These are phyloP conservation scores for Sanghuangporus sanghuang DNA, from an alignment of 1,284 basidiomycete genomes.

Conservation along the genomic window DNA sequence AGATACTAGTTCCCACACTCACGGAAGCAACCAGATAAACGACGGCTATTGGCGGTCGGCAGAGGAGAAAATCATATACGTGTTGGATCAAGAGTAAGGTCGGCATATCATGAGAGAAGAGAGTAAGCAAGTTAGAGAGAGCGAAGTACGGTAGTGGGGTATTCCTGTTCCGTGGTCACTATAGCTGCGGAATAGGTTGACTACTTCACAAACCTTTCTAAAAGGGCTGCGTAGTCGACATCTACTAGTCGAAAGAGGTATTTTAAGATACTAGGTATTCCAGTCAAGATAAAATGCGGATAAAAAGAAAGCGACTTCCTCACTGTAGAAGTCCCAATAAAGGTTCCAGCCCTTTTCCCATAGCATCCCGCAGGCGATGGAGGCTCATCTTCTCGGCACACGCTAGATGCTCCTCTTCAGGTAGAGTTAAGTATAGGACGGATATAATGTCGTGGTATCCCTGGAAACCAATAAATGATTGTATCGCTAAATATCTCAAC, in stretches of 20 bases:
- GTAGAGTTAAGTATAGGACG: constrained; percentile 80
- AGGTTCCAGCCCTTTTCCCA: constrained; percentile 82
- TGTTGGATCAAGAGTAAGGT: constrained; percentile 81
- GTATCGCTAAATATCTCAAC: neutral
- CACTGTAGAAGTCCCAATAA: constrained; percentile 80
- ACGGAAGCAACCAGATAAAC: constrained; percentile 85
- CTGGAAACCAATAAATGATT: constrained; percentile 30
- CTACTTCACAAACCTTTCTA: constrained; percentile 52
- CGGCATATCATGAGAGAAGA: constrained; percentile 89
- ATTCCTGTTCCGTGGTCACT: constrained; percentile 29
- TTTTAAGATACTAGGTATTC: constrained; percentile 27
- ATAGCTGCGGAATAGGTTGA: neutral
- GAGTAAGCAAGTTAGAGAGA: constrained; percentile 83
- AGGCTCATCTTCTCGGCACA: constrained; percentile 73
- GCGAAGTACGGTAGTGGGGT: constrained; percentile 82
- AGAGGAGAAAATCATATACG: constrained; percentile 83
- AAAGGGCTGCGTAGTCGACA: constrained; percentile 58
- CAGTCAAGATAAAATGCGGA: constrained; percentile 4
- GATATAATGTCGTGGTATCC: constrained; percentile 93
- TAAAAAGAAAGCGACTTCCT: constrained; percentile 17
- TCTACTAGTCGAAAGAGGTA: constrained; percentile 69
- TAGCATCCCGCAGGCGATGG: constrained; percentile 81
- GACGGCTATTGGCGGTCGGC: constrained; percentile 72
- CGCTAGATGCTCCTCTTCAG: constrained; percentile 48
- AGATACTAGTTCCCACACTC: constrained; percentile 28